phyloP scores from a whole-genome alignment of 768 basidiomycete species.

The Baorangia bicolor region DNA sequence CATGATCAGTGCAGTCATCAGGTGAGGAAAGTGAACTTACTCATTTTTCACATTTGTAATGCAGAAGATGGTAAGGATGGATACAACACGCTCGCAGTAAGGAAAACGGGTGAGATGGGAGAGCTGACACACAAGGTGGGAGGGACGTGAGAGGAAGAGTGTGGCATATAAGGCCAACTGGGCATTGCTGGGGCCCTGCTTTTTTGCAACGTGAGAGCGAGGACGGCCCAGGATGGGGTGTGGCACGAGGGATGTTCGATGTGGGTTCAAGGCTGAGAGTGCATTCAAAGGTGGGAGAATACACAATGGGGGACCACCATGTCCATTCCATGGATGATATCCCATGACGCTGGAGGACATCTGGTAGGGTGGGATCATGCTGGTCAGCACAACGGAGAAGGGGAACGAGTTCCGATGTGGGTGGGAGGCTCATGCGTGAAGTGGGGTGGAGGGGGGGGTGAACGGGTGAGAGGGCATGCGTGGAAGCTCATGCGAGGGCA shows the following conservation, averaged over 20 bases:
- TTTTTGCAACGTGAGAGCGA: constrained; percentile 48
- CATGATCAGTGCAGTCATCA: background rate
- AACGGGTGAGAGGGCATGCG: no score
- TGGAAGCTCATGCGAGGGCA: no score
- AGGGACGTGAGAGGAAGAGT: constrained; percentile 39
- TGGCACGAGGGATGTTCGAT: background rate
- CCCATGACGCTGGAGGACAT: constrained; percentile 32
- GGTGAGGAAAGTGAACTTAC: constrained; percentile 40
- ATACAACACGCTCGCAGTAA: no score
- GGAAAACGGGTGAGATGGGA: no score
- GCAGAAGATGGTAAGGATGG: no score
- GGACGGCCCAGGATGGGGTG: constrained; percentile 54
- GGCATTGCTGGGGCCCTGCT: constrained; percentile 47
- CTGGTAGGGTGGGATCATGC: constrained; percentile 2
- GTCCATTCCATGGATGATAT: constrained; percentile 39
- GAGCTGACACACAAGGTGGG: no score
- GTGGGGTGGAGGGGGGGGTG: no score
- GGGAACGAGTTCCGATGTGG: constrained; percentile 43
- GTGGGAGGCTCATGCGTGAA: no score
- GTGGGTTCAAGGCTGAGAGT: constrained; percentile 23
- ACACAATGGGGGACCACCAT: constrained; percentile 39
- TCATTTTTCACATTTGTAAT: no score
- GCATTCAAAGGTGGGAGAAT: constrained; percentile 33
- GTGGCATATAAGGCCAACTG: constrained; percentile 41
- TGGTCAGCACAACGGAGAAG: constrained; percentile 26